These are phyloP conservation scores for Balansia obtecta DNA, from an alignment of 2,329 filamentous ascomycete genomes.

Conservation along the genomic window DNA sequence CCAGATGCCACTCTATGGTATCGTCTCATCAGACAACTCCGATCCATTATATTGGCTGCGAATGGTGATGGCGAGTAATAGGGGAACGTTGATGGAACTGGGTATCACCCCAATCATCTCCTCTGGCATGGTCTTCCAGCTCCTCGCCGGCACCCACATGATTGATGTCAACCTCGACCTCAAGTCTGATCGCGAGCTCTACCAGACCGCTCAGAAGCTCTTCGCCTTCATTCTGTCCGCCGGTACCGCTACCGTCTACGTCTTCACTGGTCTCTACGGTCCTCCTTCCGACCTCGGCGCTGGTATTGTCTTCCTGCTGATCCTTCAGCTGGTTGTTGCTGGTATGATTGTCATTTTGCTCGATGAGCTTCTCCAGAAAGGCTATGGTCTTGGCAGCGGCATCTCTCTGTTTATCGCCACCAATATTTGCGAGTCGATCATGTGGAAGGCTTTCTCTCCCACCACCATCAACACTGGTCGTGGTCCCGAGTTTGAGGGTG, in stretches of 20 bases:
- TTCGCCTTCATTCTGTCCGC: constrained; percentile 96
- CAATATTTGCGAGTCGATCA: constrained; percentile 99
- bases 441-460: constrained; percentile 99
- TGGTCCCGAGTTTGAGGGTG: constrained; percentile 97
- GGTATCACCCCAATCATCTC: constrained; percentile 99
- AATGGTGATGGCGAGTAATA: constrained; percentile 99
- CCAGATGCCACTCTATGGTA: constrained; percentile 98
- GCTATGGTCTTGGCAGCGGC: constrained; percentile 94
- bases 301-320: constrained; percentile 94
- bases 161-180: constrained; percentile 99
- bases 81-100: constrained; percentile 90
- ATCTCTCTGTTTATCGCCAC: constrained; percentile 99
- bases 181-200: constrained; percentile 98
- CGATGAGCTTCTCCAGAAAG: constrained; percentile 98
- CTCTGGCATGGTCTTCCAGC: constrained; percentile 99
- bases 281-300: constrained; percentile 93
- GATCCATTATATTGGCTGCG: constrained; percentile 99
- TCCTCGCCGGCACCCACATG: constrained; percentile 96
- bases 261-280: constrained; percentile 95
- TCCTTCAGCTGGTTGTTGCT: constrained; percentile 94
- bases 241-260: constrained; percentile 94
- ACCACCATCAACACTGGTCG: constrained; percentile 99
- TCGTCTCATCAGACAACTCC: constrained; percentile 96
- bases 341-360: constrained; percentile 98
- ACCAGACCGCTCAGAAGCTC: constrained; percentile 99